phyloP scores from a whole-genome alignment of 345 rosid genomes.

The Aegle marmelos region DNA sequence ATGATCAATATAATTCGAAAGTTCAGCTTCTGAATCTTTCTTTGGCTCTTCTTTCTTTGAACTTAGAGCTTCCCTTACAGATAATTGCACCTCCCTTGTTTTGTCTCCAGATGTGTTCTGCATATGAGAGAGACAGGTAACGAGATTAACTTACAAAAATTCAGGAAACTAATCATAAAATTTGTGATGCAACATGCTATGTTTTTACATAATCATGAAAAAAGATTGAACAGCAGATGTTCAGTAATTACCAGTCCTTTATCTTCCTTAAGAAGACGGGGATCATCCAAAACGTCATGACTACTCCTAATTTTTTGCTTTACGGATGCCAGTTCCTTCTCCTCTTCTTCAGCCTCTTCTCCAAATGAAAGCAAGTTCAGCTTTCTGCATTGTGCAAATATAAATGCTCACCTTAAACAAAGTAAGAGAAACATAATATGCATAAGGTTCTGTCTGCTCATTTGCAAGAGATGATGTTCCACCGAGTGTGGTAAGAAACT shows the following conservation, averaged over 20 bases:
- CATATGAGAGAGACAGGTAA: neutral
- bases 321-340: slow-evolving; percentile 65
- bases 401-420: slow-evolving; percentile 19
- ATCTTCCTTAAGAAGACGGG: slow-evolving; percentile 78
- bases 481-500: slow-evolving; percentile 19
- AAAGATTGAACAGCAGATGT: neutral
- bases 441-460: neutral
- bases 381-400: slow-evolving; percentile 54
- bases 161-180: neutral
- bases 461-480: slow-evolving; percentile 1
- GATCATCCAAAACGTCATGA: slow-evolving; percentile 93
- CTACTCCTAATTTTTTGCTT: slow-evolving; percentile 92
- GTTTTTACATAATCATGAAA: neutral
- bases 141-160: neutral
- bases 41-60: slow-evolving; percentile 54
- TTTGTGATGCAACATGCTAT: neutral
- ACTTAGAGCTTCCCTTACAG: slow-evolving; percentile 75
- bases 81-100: slow-evolving; percentile 60
- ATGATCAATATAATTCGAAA: slow-evolving; percentile 30
- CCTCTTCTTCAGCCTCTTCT: slow-evolving; percentile 98
- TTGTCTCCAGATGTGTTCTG: slow-evolving; percentile 58
- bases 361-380: slow-evolving; percentile 92
- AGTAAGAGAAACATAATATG: neutral
- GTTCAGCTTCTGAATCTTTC: slow-evolving; percentile 44
- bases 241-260: slow-evolving; percentile 46